A percentile compares a stretch with the other conserved stretches of the same genome.
Evolutionary conservation across 2,329 filamentous ascomycete genomes (phyloP).

Genomic region (Triangularia setosa): DNA sequence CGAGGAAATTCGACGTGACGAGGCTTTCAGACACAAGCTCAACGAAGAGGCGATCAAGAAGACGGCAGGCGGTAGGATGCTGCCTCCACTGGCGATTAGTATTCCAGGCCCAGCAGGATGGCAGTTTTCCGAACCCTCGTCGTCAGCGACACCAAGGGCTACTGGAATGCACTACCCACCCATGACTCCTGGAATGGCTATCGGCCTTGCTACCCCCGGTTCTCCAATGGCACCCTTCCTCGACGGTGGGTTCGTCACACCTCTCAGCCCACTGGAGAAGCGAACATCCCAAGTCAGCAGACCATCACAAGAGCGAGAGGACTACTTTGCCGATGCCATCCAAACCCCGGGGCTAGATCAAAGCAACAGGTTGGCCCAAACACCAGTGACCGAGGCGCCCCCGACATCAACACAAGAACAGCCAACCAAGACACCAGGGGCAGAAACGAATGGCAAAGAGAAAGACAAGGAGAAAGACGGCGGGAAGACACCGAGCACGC

Average conservation of each 20-base stretch:
- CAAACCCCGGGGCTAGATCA: conserved; percentile 45
- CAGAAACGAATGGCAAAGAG: conserved; percentile 41
- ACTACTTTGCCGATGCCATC: conserved; percentile 72
- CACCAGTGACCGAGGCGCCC: conserved; percentile 37
- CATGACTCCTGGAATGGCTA: conserved; percentile 72
- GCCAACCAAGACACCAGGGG: conserved; percentile 34
- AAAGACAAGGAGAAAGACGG: conserved; percentile 46
- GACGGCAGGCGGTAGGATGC: conserved; percentile 49
- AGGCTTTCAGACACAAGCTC: conserved; percentile 64
- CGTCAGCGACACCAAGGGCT: conserved; percentile 57
- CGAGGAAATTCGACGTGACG: conserved; percentile 82
- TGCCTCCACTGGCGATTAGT: conserved; percentile 57
- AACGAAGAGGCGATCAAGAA: conserved; percentile 60
- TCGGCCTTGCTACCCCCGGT: conserved; percentile 70
- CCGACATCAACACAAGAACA: conserved; percentile 23
- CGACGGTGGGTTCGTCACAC: conserved; percentile 41
- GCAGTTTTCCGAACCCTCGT: conserved; percentile 38
- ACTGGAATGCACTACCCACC: conserved; percentile 59
- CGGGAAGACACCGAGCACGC: conserved; percentile 54
- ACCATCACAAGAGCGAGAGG: conserved; percentile 61
- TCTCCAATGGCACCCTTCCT: conserved; percentile 45
- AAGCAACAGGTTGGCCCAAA: conserved; percentile 44
- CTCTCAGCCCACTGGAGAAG: conserved; percentile 50
- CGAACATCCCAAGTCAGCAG: conserved; percentile 53
- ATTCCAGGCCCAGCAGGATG: conserved; percentile 39